Conservation (phyloP, 75 land plant species). For the Larix kaempferi region DNA sequence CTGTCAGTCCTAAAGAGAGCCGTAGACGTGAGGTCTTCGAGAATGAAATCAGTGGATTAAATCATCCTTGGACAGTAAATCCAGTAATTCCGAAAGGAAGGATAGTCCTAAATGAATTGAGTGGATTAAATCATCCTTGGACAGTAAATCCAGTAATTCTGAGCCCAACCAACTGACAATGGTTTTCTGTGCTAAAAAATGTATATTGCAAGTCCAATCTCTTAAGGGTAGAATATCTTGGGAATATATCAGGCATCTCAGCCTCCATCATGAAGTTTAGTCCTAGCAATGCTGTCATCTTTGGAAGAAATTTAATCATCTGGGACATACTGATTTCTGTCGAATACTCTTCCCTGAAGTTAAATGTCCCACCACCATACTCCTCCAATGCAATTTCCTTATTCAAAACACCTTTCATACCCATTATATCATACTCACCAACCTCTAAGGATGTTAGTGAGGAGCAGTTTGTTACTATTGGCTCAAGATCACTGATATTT, state of each 20-base stretch:
- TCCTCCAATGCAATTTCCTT: conserved; percentile 57
- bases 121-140: too few relatives aligned
- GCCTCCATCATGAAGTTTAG: conserved; percentile 40
- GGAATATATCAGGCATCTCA: conserved; percentile 58
- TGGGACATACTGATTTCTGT: conserved; percentile 14
- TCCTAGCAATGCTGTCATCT: conserved; percentile 57
- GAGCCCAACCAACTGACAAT: conserved; percentile 61
- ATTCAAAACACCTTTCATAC: conserved; percentile 43
- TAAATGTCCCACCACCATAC: conserved; percentile 69
- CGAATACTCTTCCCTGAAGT: conserved; percentile 9
- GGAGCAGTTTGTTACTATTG: conserved; percentile 66
- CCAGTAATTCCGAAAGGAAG: too few relatives aligned
- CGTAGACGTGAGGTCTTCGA: too few relatives aligned
- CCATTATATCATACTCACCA: conserved; percentile 56
- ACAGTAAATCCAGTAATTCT: too few relatives aligned
- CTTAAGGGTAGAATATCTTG: conserved; percentile 45
- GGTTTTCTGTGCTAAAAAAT: conserved; percentile 59
- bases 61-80: too few relatives aligned
- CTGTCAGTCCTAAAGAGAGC: too few relatives aligned
- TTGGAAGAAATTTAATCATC: conserved; percentile 43
- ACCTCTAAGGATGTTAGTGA: conserved; percentile 63
- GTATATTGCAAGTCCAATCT: conserved; percentile 80
- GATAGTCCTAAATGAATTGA: too few relatives aligned
- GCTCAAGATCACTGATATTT: conserved; percentile 46
- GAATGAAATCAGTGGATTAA: too few relatives aligned